Percentiles rank a stretch among this genome's conserved stretches.
phyloP scores from a whole-genome alignment of 1,139 yeast species.

The Blastobotrys apis region DNA sequence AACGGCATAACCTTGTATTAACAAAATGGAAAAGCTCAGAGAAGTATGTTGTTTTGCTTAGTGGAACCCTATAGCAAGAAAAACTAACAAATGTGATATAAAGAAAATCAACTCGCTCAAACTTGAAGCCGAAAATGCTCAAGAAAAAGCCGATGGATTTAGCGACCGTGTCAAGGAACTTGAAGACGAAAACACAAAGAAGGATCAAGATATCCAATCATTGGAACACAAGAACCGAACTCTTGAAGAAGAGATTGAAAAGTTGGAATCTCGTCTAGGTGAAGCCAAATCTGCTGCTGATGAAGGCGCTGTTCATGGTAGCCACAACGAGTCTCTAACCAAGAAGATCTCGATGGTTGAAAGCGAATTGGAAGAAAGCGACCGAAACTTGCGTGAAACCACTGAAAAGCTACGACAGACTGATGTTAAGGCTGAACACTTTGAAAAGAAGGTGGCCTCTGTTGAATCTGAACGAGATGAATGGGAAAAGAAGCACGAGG shows the following conservation, averaged over 20 bases:
- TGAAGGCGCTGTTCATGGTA: slow-evolving; percentile 84
- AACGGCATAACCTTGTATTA: too few species aligned
- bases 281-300: slow-evolving; percentile 89
- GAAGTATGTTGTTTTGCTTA: slow-evolving; percentile 38
- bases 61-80: background rate
- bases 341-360: slow-evolving; percentile 91
- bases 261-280: slow-evolving; percentile 71
- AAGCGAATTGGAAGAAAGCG: slow-evolving; percentile 90
- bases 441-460: slow-evolving; percentile 90
- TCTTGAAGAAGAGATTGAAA: slow-evolving; percentile 87
- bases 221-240: slow-evolving; percentile 88
- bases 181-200: slow-evolving; percentile 86
- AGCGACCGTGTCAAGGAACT: slow-evolving; percentile 75
- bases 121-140: slow-evolving; percentile 95
- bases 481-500: slow-evolving; percentile 89
- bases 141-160: slow-evolving; percentile 90
- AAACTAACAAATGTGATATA: background rate
- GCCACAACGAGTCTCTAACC: slow-evolving; percentile 84
- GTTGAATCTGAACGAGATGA: slow-evolving; percentile 90
- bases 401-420: slow-evolving; percentile 93
- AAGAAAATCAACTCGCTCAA: slow-evolving; percentile 87
- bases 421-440: slow-evolving; percentile 94
- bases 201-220: slow-evolving; percentile 93
- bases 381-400: slow-evolving; percentile 86
- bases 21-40: slow-evolving; percentile 46